phyloP scores from a whole-genome alignment of 2,329 filamentous ascomycete genomes.

The Pseudogymnoascus sp. region DNA sequence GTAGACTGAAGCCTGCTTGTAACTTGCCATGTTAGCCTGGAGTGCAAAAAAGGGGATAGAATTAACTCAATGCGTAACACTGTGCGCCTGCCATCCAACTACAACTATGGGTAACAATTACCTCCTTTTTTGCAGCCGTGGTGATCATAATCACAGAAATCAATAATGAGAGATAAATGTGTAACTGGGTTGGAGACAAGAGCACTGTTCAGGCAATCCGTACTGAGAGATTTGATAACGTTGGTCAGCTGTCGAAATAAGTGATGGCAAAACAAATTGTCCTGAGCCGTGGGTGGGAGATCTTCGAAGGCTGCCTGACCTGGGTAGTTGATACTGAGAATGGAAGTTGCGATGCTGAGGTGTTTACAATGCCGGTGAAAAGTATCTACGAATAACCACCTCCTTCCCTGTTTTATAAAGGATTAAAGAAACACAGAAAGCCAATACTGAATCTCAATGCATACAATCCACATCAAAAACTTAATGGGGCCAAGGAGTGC shows the following conservation, averaged over 20 bases:
- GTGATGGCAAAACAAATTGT: neutral
- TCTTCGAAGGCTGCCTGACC: neutral
- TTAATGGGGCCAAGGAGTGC: neutral
- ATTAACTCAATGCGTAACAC: neutral
- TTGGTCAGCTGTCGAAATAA: neutral
- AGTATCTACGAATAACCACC: neutral
- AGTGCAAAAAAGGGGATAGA: neutral
- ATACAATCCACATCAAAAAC: neutral
- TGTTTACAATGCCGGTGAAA: neutral
- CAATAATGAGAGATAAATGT: neutral
- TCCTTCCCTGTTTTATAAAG: neutral
- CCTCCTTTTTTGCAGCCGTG: neutral
- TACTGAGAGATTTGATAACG: neutral
- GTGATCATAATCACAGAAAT: neutral
- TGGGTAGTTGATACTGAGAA: neutral
- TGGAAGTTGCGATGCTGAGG: neutral
- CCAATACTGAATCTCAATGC: neutral
- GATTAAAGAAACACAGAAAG: neutral
- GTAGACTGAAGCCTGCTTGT: neutral
- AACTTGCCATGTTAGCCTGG: neutral
- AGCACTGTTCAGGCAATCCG: neutral
- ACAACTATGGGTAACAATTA: neutral
- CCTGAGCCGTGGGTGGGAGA: neutral
- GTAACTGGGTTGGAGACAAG: neutral
- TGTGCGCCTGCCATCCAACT: neutral